Conservation (phyloP, 192 early-diverging fungal species). For the Kappamyces sp. region DNA sequence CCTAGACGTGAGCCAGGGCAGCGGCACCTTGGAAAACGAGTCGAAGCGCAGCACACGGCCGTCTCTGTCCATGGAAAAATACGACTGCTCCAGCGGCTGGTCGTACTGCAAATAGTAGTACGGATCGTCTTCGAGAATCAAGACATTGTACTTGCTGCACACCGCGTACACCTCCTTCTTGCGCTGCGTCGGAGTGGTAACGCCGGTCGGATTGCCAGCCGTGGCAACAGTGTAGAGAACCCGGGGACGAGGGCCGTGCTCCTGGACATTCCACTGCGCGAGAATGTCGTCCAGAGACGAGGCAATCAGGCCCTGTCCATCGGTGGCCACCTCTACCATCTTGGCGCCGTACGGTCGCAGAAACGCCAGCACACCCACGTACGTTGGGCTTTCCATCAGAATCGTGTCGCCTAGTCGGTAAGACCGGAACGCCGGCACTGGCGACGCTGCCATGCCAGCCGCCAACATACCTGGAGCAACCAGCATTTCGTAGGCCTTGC, state of each 20-base stretch:
- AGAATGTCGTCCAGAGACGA: too few species aligned
- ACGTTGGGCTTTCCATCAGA: conserved; percentile 45
- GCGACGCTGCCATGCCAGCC: too few species aligned
- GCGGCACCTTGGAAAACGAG: conserved; percentile 72
- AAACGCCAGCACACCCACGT: conserved; percentile 47
- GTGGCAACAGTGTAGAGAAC: conserved; percentile 75
- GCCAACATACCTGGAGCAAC: conserved; percentile 18
- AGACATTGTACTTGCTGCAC: conserved; percentile 65
- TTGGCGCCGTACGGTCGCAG: conserved; percentile 37
- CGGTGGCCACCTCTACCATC: conserved; percentile 21
- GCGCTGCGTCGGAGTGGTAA: conserved; percentile 67
- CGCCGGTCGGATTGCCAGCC: conserved; percentile 88
- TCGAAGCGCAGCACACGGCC: conserved; percentile 87
- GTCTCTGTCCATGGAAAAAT: conserved; percentile 86
- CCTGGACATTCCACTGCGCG: too few species aligned
- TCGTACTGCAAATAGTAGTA: conserved; percentile 86
- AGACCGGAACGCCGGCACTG: too few species aligned
- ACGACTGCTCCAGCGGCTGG: conserved; percentile 46
- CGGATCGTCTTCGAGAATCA: conserved; percentile 94
- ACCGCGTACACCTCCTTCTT: conserved; percentile 74
- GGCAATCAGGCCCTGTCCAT: too few species aligned
- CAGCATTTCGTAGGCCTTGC: conserved; percentile 50
- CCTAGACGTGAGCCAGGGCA: too few species aligned
- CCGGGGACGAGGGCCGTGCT: not conserved
- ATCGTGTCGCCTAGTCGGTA: conserved; percentile 20